A percentile compares a stretch with the other conserved stretches of the same genome.
These are phyloP conservation scores for Ceratocystis huliohia DNA, from an alignment of 2,329 filamentous ascomycete species.

Conservation along the genomic window DNA sequence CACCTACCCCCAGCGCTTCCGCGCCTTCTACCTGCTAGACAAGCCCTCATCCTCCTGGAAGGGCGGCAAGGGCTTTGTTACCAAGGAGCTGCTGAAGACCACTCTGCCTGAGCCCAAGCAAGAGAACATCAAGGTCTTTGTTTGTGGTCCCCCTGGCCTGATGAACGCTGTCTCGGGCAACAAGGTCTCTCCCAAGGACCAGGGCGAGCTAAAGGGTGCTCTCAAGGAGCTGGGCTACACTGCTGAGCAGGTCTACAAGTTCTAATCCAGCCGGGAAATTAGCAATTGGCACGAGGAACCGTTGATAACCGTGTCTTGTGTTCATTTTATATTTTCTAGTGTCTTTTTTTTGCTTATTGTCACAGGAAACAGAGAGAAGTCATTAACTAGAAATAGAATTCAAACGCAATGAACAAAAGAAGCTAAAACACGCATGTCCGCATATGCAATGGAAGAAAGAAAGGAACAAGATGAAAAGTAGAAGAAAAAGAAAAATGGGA, in stretches of 20 bases:
- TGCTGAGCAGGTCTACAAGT: conserved; percentile 84
- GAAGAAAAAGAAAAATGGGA: neutral
- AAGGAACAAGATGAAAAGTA: neutral
- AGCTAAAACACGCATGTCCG: conserved; percentile 5
- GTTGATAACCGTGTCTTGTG: neutral
- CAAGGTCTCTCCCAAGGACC: conserved; percentile 87
- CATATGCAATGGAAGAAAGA: conserved; percentile 5
- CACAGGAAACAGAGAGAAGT: neutral
- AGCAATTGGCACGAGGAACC: no score
- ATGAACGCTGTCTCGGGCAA: conserved; percentile 84
- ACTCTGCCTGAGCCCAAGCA: conserved; percentile 85
- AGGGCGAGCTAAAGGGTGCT: conserved; percentile 74
- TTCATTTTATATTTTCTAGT: no score
- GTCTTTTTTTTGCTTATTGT: neutral
- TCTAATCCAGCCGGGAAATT: conserved; percentile 36
- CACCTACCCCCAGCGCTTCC: conserved; percentile 88
- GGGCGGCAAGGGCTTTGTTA: conserved; percentile 68
- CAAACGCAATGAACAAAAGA: conserved; percentile 1
- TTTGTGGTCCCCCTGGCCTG: conserved; percentile 83
- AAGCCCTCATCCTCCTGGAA: conserved; percentile 67
- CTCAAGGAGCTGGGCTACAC: conserved; percentile 66
- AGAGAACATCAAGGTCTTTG: conserved; percentile 90
- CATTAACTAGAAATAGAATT: conserved; percentile 7
- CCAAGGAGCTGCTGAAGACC: conserved; percentile 85
- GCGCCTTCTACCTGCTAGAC: conserved; percentile 86